Evolutionary conservation across 139 green algal genomes (phyloP), one percentile per base, ranked within the genome.

Genomic region (Haematococcus lacustris): DNA sequence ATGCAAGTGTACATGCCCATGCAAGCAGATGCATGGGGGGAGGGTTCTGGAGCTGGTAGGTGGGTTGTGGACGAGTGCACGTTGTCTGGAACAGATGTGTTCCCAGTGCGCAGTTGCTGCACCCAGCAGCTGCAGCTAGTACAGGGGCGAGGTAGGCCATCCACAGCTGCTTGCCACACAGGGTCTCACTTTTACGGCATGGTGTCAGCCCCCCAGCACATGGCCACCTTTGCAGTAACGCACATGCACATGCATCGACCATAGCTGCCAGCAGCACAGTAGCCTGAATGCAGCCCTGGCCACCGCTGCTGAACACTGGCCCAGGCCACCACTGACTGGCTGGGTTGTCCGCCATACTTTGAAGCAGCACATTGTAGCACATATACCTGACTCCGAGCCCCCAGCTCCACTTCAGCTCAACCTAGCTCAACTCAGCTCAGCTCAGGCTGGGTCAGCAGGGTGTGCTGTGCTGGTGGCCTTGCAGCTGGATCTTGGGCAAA

Each of bases 401-500:
- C 47, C 21, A 21, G 13, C 17, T 57, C 21, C 21, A n/a, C 47
- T 21, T n/a, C 21, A 21, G 17, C 21, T 13, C 47, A 57, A 57
- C 17, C 17, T 57, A 57, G 21, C 53, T 63, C 17, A 25, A 6
- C 53, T 63, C 53, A 37, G 7, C 53, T 28, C 53, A 7, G 7
- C 17, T 26, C 17, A 21, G n/a, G n/a, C n/a, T n/a, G n/a, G n/a
- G n/a, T n/a, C n/a, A n/a, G n/a, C n/a, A n/a, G n/a, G n/a, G n/a
- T n/a, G n/a, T n/a, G n/a, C n/a, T n/a, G n/a, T n/a, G n/a, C n/a
- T n/a, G n/a, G n/a, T n/a, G n/a, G n/a, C n/a, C n/a, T n/a, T 71
- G 33, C 70, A 73, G 63, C 3, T 89, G 81, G 80, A 89, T 89
- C 73, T 34, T 37, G 28, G 73, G 86, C 40, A 47, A 26, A 2